phyloP scores from a whole-genome alignment of 768 basidiomycete species.

The Tulasnella sp. region DNA sequence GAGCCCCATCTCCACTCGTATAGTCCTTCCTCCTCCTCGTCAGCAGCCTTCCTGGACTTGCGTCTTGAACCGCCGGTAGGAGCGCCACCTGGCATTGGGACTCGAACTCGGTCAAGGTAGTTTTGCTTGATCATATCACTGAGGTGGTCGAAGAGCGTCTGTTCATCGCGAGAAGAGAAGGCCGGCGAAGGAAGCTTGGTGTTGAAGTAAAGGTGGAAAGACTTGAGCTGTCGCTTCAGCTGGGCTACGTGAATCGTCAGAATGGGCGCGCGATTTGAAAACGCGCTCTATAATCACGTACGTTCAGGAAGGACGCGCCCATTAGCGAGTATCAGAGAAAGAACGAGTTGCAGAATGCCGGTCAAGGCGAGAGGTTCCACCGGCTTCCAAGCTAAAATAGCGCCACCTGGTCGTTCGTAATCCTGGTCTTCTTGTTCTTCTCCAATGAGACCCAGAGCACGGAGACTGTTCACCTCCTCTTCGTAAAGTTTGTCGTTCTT shows the following conservation, averaged over 20 bases:
- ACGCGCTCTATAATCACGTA: conserved; percentile 41
- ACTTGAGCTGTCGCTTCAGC: conserved; percentile 64
- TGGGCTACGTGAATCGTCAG: conserved; percentile 51
- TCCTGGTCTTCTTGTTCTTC: conserved; percentile 51
- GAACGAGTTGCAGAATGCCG: conserved; percentile 76
- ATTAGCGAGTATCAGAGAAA: conserved; percentile 78
- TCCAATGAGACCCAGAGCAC: conserved; percentile 34
- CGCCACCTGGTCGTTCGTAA: conserved; percentile 57
- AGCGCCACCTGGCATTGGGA: conserved; percentile 44
- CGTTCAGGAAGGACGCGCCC: conserved; percentile 72
- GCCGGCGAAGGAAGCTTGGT: conserved; percentile 51
- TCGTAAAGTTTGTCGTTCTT: conserved; percentile 47
- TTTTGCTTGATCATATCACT: conserved; percentile 60
- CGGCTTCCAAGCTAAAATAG: conserved; percentile 68
- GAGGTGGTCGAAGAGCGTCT: conserved; percentile 66
- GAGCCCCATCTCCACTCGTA: conserved; percentile 87
- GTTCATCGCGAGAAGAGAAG: conserved; percentile 47
- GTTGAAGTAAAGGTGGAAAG: conserved; percentile 57
- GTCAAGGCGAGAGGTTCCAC: conserved; percentile 59
- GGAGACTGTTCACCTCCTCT: conserved; percentile 51
- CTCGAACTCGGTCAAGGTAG: conserved; percentile 62
- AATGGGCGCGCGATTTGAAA: background rate
- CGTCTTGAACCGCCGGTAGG: conserved; percentile 49
- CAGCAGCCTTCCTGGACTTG: conserved; percentile 43
- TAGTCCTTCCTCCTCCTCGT: conserved; percentile 42